phyloP scores from a whole-genome alignment of 129 eudicot genomes.

The Silybum marianum region DNA sequence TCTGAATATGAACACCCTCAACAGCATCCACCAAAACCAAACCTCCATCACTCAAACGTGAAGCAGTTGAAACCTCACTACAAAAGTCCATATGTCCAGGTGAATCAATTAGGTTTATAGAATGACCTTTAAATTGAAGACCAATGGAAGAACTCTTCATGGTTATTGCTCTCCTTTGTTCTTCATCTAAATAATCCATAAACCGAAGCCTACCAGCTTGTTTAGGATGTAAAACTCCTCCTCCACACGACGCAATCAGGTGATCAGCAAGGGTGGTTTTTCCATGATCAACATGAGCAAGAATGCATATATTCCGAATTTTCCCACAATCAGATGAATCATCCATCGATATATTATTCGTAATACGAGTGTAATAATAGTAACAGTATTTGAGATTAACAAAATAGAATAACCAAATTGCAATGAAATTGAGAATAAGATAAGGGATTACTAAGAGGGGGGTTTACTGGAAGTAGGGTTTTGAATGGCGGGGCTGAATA shows the following conservation, averaged over 20 bases:
- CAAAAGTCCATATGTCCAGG: constrained; percentile 99
- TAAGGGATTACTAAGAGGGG: neutral
- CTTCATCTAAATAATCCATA: constrained; percentile 93
- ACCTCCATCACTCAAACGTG: constrained; percentile 92
- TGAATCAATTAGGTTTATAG: constrained; percentile 79
- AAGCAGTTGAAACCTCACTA: constrained; percentile 97
- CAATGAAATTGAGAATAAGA: neutral
- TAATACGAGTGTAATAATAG: neutral
- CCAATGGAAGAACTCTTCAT: constrained; percentile 94
- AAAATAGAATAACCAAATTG: constrained; percentile 7
- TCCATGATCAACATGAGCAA: constrained; percentile 98
- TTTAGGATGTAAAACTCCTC: constrained; percentile 85
- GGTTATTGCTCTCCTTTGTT: constrained; percentile 92
- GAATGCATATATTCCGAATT: constrained; percentile 84
- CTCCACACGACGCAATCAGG: constrained; percentile 81
- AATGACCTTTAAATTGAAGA: constrained; percentile 50
- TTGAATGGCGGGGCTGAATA: neutral
- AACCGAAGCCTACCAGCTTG: constrained; percentile 89
- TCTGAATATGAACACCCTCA: constrained; percentile 97
- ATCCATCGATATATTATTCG: constrained; percentile 31
- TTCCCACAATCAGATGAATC: constrained; percentile 43
- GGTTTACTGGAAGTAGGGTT: constrained; percentile 22
- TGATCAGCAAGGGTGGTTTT: constrained; percentile 97
- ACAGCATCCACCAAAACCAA: constrained; percentile 94
- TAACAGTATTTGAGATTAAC: constrained; percentile 1